Base-by-base conservation (phyloP, 305 asterid species). In the Solanum hybrid region DNA sequence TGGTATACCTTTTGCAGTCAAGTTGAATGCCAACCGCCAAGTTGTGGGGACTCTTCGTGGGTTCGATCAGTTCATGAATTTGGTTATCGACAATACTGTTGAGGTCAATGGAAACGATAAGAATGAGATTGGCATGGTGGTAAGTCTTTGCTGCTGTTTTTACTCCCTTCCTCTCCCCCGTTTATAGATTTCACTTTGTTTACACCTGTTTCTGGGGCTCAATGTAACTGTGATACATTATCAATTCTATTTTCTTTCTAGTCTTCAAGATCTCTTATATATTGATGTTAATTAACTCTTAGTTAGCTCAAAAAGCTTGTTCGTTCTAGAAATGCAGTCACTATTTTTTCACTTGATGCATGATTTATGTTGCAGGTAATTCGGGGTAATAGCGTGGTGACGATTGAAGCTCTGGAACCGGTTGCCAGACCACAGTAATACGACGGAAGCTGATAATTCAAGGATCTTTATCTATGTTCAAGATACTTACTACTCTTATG, bases 81-180 rank as follows among this genome's bases (percentile, higher is more conserved):
- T 90, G 89, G 87, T 90, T 15, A 86, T 90, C 15, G 91, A 86
- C 89, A 86, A 86, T 41, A 90, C 89, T 10, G 81, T 90, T 68
- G 87, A 86, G 82, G 86, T 84, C n/a, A 89, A 85, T 73, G 89
- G 89, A 45, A 86, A 84, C 9, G 91, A 89, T 27, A 73, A 75
- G 45, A 84, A 85, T 45, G 98, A 97, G 29, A 97, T 97, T 70
- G 99, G 99, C 92, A 97, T 95, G 98, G 98, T 96, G 96, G 99
- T 96, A 87, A 92, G 94, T 89, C 27, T 39, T 15, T 57, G 29
- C 20, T 51, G 12, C 20, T 13, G 29, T 45, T 29, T 82, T 26
- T 13, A 27, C 37, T 82, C 87, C 24, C 2, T 26, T 81, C 26
- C 37, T 45, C 26, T 1, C 26, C 70, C 24, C 4, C 75, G 3